These are phyloP conservation scores for Micromonas commoda DNA, from an alignment of 139 green algal species.

Conservation along the genomic window DNA sequence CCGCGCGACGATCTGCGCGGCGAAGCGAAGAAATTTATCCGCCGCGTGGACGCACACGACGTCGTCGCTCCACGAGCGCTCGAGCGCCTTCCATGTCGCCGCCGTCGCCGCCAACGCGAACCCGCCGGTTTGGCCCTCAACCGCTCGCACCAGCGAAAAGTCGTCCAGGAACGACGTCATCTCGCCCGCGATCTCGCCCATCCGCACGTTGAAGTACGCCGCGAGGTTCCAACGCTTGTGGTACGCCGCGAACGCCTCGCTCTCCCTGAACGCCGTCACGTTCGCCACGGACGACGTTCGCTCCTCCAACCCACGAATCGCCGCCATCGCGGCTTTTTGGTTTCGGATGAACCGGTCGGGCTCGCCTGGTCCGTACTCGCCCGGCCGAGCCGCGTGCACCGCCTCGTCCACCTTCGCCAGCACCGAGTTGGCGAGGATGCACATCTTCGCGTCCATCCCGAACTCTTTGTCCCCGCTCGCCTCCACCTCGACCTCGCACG, in stretches of 20 bases:
- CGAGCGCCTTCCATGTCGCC: conserved; percentile 40
- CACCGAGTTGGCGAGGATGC: conserved; percentile 69
- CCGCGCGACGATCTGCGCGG: conserved; percentile 67
- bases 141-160: not conserved
- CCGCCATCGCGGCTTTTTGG: conserved; percentile 55
- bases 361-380: conserved; percentile 74
- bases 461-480: conserved; percentile 34
- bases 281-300: conserved; percentile 29
- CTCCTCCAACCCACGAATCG: conserved; percentile 50
- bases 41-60: conserved; percentile 65
- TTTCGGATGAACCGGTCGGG: conserved; percentile 75
- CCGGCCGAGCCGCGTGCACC: conserved; percentile 51
- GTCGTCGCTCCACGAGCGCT: conserved; percentile 40
- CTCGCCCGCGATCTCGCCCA: conserved; percentile 55
- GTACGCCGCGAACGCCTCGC: conserved; percentile 51
- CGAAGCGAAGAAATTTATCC: conserved; percentile 73
- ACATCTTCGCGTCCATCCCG: conserved; percentile 51
- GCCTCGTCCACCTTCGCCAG: conserved; percentile 53
- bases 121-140: not conserved
- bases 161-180: conserved; percentile 21
- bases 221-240: conserved; percentile 77
- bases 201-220: conserved; percentile 75
- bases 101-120: conserved; percentile 37
- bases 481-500: conserved; percentile 36
- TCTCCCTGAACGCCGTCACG: conserved; percentile 55